phyloP scores from a whole-genome alignment of 148 eudicot species.

The Fagopyrum esculentum region DNA sequence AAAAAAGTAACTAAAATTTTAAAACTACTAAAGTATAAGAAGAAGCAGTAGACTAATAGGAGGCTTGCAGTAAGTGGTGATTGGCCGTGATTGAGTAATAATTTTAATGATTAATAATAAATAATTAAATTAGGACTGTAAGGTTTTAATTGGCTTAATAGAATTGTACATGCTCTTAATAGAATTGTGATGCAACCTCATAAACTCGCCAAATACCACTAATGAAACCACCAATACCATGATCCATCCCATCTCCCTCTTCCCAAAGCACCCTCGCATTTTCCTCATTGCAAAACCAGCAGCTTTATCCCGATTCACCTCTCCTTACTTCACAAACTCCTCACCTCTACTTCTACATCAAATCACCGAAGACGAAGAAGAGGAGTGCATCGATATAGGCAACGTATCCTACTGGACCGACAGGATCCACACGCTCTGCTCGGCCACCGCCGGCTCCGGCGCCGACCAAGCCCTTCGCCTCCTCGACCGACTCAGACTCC shows the following conservation, averaged over 20 bases:
- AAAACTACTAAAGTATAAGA: too few relatives aligned
- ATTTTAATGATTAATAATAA: too few relatives aligned
- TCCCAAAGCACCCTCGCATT: background rate
- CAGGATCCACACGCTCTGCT: conserved; percentile 54
- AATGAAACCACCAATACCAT: background rate
- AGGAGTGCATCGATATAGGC: conserved; percentile 18
- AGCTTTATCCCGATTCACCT: background rate
- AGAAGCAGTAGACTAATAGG: too few relatives aligned
- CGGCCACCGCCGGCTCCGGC: conserved; percentile 33
- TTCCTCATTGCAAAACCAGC: background rate
- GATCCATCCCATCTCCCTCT: background rate
- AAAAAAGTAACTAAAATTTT: too few relatives aligned
- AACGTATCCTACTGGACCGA: conserved; percentile 41
- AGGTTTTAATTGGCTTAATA: too few relatives aligned
- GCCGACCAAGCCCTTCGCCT: conserved; percentile 55
- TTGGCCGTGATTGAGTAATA: too few relatives aligned
- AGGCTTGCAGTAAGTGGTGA: too few relatives aligned
- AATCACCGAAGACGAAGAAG: conserved; percentile 13
- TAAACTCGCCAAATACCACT: background rate
- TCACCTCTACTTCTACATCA: background rate
- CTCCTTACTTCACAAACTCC: background rate
- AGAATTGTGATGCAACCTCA: too few relatives aligned
- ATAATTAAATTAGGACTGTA: too few relatives aligned
- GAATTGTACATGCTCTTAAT: too few relatives aligned
- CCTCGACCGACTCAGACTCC: conserved; percentile 40